Evolutionary conservation across 805 yeast genomes (phyloP), one percentile per base, ranked within the genome.

Genomic region (Wickerhamomyces ciferrii): DNA sequence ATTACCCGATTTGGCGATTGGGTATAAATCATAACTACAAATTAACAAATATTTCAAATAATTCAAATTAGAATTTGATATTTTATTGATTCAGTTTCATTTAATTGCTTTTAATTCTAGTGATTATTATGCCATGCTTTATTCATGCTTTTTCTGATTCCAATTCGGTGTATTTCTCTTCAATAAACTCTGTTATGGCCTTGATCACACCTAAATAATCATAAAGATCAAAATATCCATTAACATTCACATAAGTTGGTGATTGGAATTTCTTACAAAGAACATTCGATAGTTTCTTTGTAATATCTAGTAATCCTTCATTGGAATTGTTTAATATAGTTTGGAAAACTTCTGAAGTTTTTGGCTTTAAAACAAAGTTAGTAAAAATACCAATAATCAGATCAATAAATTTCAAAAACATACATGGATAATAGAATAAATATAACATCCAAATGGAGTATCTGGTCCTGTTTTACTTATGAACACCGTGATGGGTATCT

Each of bases 181-280:
- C 69, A 14, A 74, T 61, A 21, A 59, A 45, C 3, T 55, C 51
- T 5, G 69, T 43, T 0, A 67, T 50, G 17, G 55, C 58, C 43
- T 59, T 66, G 6, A 66, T 57, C 32, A 60, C 53, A 2, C 47
- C 45, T 5, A 67, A 37, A 35, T 66, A 58, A 21, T 72, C 72
- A 17, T 66, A 68, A 8, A 62, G 45, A 2, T 58, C 55, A 27
- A 74, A 59, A 17, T 57, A 50, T 0, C 78, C 80, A 49, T 70
- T 71, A 8, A 75, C 48, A 49, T 71, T 66, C 4, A 75, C 75
- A 52, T 77, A 77, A 17, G 71, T 59, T 2, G 81, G 81, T 14
- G 59, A 53, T 2, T 55, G 53, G 46, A 65, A 74, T 47, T 68
- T 73, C 48, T 66, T 68, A 5, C 70, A 61, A 0, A 75, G 51